Conservation (phyloP, 345 rosid genomes). For the Cardiospermum halicacabum region DNA sequence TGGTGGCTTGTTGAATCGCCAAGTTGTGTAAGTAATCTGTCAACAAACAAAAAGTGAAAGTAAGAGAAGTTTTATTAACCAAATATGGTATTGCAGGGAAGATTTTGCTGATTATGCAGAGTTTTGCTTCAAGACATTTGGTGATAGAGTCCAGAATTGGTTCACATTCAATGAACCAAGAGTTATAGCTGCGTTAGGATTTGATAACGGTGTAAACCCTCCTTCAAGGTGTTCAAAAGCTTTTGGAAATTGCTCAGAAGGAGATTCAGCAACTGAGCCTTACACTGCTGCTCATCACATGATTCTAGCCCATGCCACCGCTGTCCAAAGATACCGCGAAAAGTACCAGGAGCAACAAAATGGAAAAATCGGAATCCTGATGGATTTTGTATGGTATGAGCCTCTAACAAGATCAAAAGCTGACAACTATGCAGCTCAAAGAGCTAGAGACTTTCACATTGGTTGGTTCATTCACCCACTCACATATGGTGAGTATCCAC, state of each 20-base stretch:
- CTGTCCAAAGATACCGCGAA: constrained; percentile 48
- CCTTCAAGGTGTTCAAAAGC: constrained; percentile 61
- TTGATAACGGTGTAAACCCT: constrained; percentile 48
- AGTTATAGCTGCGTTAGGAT: constrained; percentile 56
- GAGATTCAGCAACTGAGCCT: constrained; percentile 55
- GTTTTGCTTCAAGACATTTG: constrained; percentile 59
- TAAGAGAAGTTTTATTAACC: too few species aligned
- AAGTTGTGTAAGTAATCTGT: constrained; percentile 33
- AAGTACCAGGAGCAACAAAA: constrained; percentile 52
- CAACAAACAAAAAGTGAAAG: too few species aligned
- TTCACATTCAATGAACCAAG: constrained; percentile 66
- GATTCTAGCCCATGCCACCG: constrained; percentile 50
- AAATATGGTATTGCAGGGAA: constrained; percentile 29
- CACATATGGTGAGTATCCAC: constrained; percentile 62
- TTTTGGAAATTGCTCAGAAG: constrained; percentile 51
- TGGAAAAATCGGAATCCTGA: constrained; percentile 59
- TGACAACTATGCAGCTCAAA: constrained; percentile 62
- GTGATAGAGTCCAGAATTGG: constrained; percentile 68
- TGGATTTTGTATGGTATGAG: constrained; percentile 67
- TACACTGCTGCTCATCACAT: constrained; percentile 52
- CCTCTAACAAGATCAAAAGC: constrained; percentile 51
- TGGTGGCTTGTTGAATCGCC: constrained; percentile 31
- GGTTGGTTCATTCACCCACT: constrained; percentile 63
- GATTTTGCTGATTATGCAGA: constrained; percentile 64
- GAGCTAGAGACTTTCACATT: constrained; percentile 65